phyloP scores from a whole-genome alignment of 441 rosid species.

The Lepidium campestre region DNA sequence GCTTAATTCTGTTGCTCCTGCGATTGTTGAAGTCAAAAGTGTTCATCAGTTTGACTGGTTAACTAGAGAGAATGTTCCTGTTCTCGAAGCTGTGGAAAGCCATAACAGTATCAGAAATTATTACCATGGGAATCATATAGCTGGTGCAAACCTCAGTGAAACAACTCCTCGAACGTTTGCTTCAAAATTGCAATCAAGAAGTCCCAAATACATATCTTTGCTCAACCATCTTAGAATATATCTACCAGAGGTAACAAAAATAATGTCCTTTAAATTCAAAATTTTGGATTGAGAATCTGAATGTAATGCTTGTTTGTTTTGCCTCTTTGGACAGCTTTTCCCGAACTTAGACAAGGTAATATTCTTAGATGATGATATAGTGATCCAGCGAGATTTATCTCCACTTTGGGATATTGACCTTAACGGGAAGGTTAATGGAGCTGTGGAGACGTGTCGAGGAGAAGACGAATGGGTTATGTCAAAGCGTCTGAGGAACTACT shows the following conservation, averaged over 20 bases:
- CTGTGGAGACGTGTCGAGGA: constrained; percentile 96
- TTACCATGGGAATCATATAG: constrained; percentile 93
- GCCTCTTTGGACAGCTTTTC: constrained; percentile 59
- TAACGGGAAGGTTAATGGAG: constrained; percentile 89
- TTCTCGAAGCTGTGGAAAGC: constrained; percentile 92
- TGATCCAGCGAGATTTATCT: constrained; percentile 83
- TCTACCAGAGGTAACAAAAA: constrained; percentile 77
- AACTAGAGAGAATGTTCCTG: constrained; percentile 98
- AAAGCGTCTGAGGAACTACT: constrained; percentile 86
- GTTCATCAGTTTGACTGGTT: constrained; percentile 99
- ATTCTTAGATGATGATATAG: constrained; percentile 93
- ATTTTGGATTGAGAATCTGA: neutral
- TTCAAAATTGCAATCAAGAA: constrained; percentile 95
- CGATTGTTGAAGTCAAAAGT: constrained; percentile 92
- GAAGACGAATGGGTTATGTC: constrained; percentile 99
- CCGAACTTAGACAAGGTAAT: constrained; percentile 94
- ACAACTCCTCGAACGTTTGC: constrained; percentile 87
- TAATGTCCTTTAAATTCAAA: neutral
- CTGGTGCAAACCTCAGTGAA: constrained; percentile 76
- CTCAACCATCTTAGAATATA: constrained; percentile 98
- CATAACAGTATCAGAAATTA: constrained; percentile 75
- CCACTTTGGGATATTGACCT: constrained; percentile 95
- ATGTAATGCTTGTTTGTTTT: constrained; percentile 9
- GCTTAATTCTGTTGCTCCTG: constrained; percentile 77
- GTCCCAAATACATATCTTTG: constrained; percentile 97